Evolutionary conservation across 202 grass and related monocot genomes (phyloP).

Genomic region (Digitaria exilis): DNA sequence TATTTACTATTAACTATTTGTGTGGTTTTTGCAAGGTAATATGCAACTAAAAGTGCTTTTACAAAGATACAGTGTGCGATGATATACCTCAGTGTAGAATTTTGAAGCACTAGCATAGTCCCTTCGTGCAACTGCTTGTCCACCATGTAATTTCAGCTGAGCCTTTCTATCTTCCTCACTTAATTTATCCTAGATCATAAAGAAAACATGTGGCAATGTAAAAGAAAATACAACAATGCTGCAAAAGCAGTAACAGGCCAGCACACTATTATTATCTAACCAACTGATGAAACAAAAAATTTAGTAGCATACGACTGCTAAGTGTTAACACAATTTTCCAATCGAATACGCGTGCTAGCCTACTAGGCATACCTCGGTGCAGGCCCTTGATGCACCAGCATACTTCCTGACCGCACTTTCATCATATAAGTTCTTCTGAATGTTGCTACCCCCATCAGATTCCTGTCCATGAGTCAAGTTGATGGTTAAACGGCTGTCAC

Average conservation of each 20-base stretch:
- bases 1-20: neutral
- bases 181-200: conserved; percentile 11
- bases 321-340: neutral
- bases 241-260: neutral
- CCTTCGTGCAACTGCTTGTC: neutral
- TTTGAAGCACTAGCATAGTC: conserved; percentile 26
- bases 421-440: neutral
- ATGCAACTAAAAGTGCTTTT: neutral
- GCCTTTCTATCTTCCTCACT: neutral
- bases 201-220: too few relatives aligned
- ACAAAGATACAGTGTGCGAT: neutral
- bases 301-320: neutral
- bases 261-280: neutral
- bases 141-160: conserved; percentile 29
- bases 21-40: neutral
- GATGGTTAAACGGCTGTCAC: neutral
- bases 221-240: neutral
- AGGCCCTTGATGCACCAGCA: neutral
- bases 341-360: too few relatives aligned
- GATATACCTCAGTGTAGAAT: conserved; percentile 32
- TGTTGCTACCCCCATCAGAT: conserved; percentile 16
- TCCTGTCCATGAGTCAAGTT: neutral
- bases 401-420: neutral
- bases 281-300: neutral
- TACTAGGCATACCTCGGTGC: conserved; percentile 24